Evolutionary conservation across 2,329 filamentous ascomycete species (phyloP).

Genomic region (Onygenales sp.): DNA sequence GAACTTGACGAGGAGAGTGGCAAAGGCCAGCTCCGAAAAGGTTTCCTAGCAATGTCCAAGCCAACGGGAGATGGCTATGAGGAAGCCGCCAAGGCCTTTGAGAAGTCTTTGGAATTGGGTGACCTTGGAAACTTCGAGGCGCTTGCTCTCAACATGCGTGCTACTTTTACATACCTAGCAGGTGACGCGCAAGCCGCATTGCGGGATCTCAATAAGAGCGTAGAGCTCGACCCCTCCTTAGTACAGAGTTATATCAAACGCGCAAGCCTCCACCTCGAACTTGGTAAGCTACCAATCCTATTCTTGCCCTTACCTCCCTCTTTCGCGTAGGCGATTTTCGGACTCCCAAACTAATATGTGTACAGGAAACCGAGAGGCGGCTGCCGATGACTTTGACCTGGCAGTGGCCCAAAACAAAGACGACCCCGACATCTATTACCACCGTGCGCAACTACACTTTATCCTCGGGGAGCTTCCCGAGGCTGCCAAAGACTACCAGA

Average conservation of each 20-base stretch:
- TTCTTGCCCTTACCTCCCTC: neutral
- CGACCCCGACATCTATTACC: slow-evolving; percentile 97
- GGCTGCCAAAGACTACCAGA: slow-evolving; percentile 97
- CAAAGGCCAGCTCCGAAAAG: slow-evolving; percentile 75
- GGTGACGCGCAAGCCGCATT: slow-evolving; percentile 80
- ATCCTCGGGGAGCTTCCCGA: slow-evolving; percentile 90
- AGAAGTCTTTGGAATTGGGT: slow-evolving; percentile 74
- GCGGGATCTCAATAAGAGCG: slow-evolving; percentile 79
- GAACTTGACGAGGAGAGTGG: slow-evolving; percentile 70
- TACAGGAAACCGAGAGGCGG: slow-evolving; percentile 71
- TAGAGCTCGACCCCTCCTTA: slow-evolving; percentile 76
- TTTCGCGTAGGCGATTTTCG: neutral
- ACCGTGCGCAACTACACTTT: slow-evolving; percentile 96
- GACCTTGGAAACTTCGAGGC: slow-evolving; percentile 77
- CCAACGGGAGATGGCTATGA: slow-evolving; percentile 89
- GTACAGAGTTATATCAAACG: slow-evolving; percentile 98
- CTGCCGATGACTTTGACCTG: slow-evolving; percentile 76
- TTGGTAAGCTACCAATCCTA: slow-evolving; percentile 47
- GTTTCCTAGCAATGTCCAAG: slow-evolving; percentile 68
- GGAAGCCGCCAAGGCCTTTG: slow-evolving; percentile 75
- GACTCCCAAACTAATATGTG: neutral
- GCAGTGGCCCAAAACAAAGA: slow-evolving; percentile 75
- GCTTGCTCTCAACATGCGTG: slow-evolving; percentile 90
- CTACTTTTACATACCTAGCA: slow-evolving; percentile 86
- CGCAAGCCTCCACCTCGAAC: slow-evolving; percentile 93